These are phyloP conservation scores for Raphanus sativus DNA, from an alignment of 345 rosid species.

Conservation along the genomic window DNA sequence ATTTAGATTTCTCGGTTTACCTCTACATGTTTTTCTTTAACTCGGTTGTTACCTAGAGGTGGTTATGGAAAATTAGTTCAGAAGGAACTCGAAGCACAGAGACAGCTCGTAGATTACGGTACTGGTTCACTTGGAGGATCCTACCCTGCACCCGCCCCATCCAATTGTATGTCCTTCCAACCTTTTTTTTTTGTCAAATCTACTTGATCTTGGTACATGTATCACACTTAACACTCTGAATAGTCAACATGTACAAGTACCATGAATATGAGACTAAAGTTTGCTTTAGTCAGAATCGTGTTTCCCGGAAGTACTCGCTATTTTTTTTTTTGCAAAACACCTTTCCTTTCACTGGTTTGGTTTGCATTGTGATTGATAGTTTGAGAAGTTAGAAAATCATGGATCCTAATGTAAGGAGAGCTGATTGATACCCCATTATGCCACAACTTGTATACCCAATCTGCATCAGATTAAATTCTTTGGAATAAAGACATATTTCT, in stretches of 20 bases:
- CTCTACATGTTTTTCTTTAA: conserved; percentile 22
- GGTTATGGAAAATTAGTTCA: conserved; percentile 98
- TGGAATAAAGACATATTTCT: not conserved
- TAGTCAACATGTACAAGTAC: not conserved
- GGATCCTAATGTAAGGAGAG: not conserved
- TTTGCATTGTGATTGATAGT: not conserved
- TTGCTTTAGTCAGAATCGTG: not conserved
- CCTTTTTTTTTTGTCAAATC: not conserved
- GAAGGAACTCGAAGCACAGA: conserved; percentile 85
- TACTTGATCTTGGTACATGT: not conserved
- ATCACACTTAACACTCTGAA: not conserved
- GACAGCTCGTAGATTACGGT: conserved; percentile 95
- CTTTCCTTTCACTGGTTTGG: not conserved
- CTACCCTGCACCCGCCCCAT: conserved; percentile 62
- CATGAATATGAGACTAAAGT: not conserved
- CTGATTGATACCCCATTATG: not conserved
- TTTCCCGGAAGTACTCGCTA: not conserved
- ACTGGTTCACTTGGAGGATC: conserved; percentile 73
- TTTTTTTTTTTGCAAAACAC: not conserved
- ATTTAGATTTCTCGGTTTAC: not conserved
- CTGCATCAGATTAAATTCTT: not conserved
- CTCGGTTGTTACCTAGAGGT: conserved; percentile 70
- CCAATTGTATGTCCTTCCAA: conserved; percentile 63
- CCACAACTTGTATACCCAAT: not conserved
- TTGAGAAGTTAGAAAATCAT: not conserved